Base-by-base conservation (phyloP, 306 rosid species). In the Glycyrrhiza uralensis region DNA sequence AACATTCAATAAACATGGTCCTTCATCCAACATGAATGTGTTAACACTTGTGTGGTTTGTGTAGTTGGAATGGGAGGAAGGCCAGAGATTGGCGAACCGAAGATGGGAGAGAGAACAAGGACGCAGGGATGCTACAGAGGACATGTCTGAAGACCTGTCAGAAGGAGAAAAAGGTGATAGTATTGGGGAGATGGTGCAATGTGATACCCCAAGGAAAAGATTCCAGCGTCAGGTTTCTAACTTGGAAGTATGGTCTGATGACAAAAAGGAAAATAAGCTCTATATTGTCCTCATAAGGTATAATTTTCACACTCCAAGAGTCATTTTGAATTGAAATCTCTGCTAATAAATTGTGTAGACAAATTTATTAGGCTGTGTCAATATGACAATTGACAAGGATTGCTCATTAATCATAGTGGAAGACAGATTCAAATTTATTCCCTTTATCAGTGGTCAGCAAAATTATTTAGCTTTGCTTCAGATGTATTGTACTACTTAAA, bases 101-200 rank as follows among this genome's bases (percentile, higher is more conserved):
- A 88, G 89, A 75, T 71, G 85, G 96, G 98, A 93, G 84, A 71
- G 98, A 72, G 98, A 93, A 78, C 93, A 64, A 76, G 98, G 91
- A 33, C 88, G 83, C 30, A 84, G 75, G 73, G 96, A 93, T 52
- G 96, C 87, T 6, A 85, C 97, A 0, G 98, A 88, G 69, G 97
- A 93, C 71, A 77, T 93, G 90, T 87, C 93, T 2, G 98, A 93
- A 46, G 97, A 93, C 76, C 85, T 90, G 44, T 93, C 98, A 0
- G 98, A 93, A 83, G 96, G 93, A 69, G 97, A 90, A 66, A 90
- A 81, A 74, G 96, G 97, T 36, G 96, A 92, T 54, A 35, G 28
- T 61, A 3, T 85, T 52, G 86, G 66, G 8, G 98, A 90, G 75
- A 35, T 68, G 17, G 39, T 73, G 47, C 84, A 49, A 13, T 23